Conservation (phyloP, 1,284 basidiomycete species). For the Coriolopsis trogii region DNA sequence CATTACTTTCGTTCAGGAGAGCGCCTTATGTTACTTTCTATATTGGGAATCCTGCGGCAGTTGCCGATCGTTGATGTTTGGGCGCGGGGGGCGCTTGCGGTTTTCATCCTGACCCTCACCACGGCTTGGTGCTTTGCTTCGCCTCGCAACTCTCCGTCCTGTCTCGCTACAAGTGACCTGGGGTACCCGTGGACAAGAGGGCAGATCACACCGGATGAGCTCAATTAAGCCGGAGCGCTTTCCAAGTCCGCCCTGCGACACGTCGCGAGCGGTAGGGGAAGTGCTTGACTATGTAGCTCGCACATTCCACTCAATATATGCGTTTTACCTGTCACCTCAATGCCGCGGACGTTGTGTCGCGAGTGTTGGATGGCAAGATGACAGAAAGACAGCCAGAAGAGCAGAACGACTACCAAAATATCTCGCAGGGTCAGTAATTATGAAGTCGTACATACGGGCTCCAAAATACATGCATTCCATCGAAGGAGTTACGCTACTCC, state of each 20-base stretch:
- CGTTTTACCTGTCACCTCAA: constrained; percentile 18
- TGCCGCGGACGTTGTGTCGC: constrained; percentile 43
- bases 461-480: no score
- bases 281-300: constrained; percentile 78
- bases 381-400: no score
- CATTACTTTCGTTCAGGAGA: background rate
- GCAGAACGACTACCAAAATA: no score
- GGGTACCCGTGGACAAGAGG: constrained; percentile 55
- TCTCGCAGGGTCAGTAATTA: no score
- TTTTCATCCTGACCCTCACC: constrained; percentile 38
- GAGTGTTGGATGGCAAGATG: background rate
- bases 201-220: constrained; percentile 42
- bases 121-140: constrained; percentile 36
- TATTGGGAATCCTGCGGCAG: constrained; percentile 13
- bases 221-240: constrained; percentile 83
- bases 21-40: constrained; percentile 7
- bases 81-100: background rate
- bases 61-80: constrained; percentile 2
- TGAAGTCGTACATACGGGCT: no score
- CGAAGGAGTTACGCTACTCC: no score
- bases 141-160: constrained; percentile 47
- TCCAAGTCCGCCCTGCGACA: constrained; percentile 45
- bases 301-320: constrained; percentile 42
- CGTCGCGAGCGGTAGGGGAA: constrained; percentile 48
- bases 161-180: constrained; percentile 33